Conservation (phyloP, 768 basidiomycete genomes). For the Rhodosporidiobolus odoratus region DNA sequence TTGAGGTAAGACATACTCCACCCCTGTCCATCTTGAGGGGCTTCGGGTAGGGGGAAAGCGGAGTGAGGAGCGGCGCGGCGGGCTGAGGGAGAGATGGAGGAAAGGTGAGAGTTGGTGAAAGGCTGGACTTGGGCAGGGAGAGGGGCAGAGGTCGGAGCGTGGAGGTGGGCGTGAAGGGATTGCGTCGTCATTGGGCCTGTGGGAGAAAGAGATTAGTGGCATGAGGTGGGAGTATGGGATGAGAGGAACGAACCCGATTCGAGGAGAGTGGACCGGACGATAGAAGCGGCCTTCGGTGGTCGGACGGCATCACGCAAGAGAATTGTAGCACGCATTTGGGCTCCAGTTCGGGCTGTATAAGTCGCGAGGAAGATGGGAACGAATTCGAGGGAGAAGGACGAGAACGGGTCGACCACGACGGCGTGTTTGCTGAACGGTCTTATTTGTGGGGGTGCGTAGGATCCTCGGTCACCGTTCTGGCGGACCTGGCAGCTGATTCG, state of each 20-base stretch:
- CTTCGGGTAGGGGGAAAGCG: background rate
- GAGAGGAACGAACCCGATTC: background rate
- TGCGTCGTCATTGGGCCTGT: background rate
- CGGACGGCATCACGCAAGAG: background rate
- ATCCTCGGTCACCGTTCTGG: too few relatives aligned
- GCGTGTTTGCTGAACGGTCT: too few relatives aligned
- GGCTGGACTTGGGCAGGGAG: background rate
- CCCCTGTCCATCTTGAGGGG: background rate
- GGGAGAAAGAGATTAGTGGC: background rate
- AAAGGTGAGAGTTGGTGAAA: background rate
- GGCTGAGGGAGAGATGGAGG: background rate
- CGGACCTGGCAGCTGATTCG: background rate
- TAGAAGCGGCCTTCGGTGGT: background rate
- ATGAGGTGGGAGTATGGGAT: background rate
- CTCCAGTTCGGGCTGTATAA: background rate
- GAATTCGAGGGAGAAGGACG: too few relatives aligned
- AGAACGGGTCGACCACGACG: too few relatives aligned
- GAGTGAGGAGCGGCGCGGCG: background rate
- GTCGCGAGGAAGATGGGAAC: too few relatives aligned
- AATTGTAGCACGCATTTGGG: background rate
- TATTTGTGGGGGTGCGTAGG: too few relatives aligned
- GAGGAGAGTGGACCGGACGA: background rate
- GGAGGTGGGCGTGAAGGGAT: background rate
- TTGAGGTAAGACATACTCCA: conserved; percentile 21
- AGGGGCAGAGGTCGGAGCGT: background rate